These are phyloP conservation scores for Talaromyces albobiverticillius DNA, from an alignment of 2,329 filamentous ascomycete genomes.

Conservation along the genomic window DNA sequence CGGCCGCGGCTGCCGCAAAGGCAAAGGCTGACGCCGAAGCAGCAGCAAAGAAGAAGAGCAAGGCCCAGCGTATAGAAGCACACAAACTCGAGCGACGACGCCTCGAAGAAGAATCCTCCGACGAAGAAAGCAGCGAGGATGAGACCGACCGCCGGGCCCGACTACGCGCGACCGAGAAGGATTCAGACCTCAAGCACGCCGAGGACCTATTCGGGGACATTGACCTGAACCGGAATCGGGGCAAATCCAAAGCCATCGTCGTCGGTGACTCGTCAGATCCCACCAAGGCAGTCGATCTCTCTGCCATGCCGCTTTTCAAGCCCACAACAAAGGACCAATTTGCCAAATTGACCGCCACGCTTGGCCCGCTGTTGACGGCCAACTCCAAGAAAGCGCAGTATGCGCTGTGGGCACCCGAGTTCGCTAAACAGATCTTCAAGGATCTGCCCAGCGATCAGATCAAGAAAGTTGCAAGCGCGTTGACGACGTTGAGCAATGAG, in stretches of 20 bases:
- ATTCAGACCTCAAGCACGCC: constrained; percentile 83
- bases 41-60: constrained; percentile 86
- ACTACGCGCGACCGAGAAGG: constrained; percentile 75
- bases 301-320: constrained; percentile 78
- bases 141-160: constrained; percentile 71
- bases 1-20: constrained; percentile 80
- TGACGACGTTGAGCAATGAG: constrained; percentile 93
- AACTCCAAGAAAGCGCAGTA: constrained; percentile 90
- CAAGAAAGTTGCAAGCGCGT: constrained; percentile 85
- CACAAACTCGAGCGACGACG: constrained; percentile 62
- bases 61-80: constrained; percentile 80
- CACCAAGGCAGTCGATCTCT: constrained; percentile 75
- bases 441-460: constrained; percentile 89
- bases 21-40: constrained; percentile 86
- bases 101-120: constrained; percentile 55
- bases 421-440: constrained; percentile 80
- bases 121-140: constrained; percentile 62
- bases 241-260: constrained; percentile 64
- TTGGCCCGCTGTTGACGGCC: constrained; percentile 72
- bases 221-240: constrained; percentile 67
- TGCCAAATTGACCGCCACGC: constrained; percentile 68
- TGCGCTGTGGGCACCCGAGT: constrained; percentile 83
- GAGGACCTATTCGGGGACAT: constrained; percentile 84
- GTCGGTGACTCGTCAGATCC: constrained; percentile 68
- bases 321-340: constrained; percentile 86